Evolutionary conservation across 2,329 filamentous ascomycete genomes (phyloP), one percentile per base, ranked within the genome.

Genomic region (Colletotrichum destructivum): DNA sequence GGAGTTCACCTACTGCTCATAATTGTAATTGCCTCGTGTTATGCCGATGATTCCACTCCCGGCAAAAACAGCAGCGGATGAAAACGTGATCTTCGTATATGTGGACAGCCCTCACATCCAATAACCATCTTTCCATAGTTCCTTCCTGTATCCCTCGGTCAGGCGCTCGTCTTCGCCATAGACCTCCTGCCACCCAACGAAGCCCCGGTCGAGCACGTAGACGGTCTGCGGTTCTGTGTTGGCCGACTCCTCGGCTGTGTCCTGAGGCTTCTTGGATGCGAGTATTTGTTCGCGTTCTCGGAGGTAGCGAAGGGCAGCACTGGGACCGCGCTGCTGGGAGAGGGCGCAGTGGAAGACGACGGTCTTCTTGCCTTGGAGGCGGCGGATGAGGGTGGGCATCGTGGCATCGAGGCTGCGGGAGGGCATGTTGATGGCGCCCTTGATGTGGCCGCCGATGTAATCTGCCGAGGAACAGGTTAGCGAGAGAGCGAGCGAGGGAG

Each of bases 271-370:
- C 23, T 72, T 71, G n/a, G 57, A 68, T 12, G 75, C 73, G 21
- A 85, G 69, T 23, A 85, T 71, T 16, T 87, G 84, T 75, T 92
- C 90, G 57, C 90, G 86, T 83, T 95, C 93, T 46, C 93, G 85
- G 72, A 95, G 76, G 81, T 98, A 98, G 77, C 88, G 87, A 76
- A 98, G 83, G 4, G 96, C 96, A 4, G 96, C 95, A 62, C 89
- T 89, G 0, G 96, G 96, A 0, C 96, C 96, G 0, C 96, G 88
- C 83, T 98, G 93, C 84, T 98, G 96, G 75, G 93, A 96, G 66
- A 98, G 85, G 21, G 94, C 93, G 82, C 96, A 99, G 84, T 99
- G 96, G 81, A 99, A 99, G 1, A 99, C 90, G 16, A 99, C 94
- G 13, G 88, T 92, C 67, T 96, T 90, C 81, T 94, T 95, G 78